Percentiles rank a stretch among this genome's conserved stretches.
These are phyloP conservation scores for Chaetomium fimeti DNA, from an alignment of 495 filamentous ascomycete genomes.

Conservation along the genomic window DNA sequence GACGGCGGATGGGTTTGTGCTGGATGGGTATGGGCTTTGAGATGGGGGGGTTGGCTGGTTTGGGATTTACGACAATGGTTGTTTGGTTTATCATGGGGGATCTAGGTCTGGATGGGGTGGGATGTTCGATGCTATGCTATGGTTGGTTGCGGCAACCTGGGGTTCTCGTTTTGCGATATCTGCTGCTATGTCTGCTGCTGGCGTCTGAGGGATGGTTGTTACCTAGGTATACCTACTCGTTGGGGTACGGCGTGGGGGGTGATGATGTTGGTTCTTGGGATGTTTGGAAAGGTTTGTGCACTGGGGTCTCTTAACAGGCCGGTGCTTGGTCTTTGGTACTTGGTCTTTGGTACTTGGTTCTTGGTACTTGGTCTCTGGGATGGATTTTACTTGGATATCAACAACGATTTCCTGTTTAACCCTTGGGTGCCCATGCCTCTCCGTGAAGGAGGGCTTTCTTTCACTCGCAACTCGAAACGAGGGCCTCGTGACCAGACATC, in stretches of 20 bases:
- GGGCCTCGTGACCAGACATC: background rate
- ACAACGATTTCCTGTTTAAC: background rate
- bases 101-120: background rate
- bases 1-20: slow-evolving; percentile 35
- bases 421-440: background rate
- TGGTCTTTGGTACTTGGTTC: background rate
- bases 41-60: background rate
- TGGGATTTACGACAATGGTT: too few relatives aligned
- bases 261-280: background rate
- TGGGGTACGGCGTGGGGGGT: slow-evolving; percentile 8
- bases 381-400: background rate
- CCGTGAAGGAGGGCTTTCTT: background rate
- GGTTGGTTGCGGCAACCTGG: background rate
- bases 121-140: background rate
- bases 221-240: slow-evolving; percentile 6
- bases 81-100: background rate
- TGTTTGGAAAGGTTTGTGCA: background rate
- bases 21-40: slow-evolving; percentile 32
- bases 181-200: background rate
- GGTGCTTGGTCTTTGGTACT: background rate
- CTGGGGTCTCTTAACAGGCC: background rate
- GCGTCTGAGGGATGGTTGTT: background rate
- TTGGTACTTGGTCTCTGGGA: too few relatives aligned
- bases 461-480: background rate
- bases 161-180: background rate